These are phyloP conservation scores for Trichoderma gracile DNA, from an alignment of 2,329 filamentous ascomycete genomes.

Conservation along the genomic window DNA sequence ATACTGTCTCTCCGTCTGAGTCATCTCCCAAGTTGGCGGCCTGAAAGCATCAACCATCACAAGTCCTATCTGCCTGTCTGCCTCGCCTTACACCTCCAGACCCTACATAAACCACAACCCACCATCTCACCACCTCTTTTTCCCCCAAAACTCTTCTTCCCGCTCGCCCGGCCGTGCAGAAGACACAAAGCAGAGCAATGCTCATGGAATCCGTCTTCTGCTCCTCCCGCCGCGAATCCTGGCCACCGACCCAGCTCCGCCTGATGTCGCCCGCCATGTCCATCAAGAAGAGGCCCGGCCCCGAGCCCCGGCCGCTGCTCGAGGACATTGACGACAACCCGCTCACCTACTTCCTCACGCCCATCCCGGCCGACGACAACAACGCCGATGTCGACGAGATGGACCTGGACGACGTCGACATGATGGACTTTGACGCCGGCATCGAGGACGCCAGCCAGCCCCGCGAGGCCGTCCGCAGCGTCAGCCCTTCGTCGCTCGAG, in stretches of 20 bases:
- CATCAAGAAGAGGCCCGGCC: constrained; percentile 33
- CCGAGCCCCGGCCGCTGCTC: constrained; percentile 46
- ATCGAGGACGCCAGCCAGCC: constrained; percentile 54
- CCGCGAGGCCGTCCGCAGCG: constrained; percentile 51
- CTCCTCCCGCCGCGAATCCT: constrained; percentile 48
- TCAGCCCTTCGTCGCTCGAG: constrained; percentile 58
- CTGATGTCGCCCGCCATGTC: constrained; percentile 45
- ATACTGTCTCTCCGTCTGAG: constrained; percentile 4
- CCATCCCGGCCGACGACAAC: constrained; percentile 48
- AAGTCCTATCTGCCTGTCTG: constrained; percentile 14
- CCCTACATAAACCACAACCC: constrained; percentile 11
- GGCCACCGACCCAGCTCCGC: constrained; percentile 54
- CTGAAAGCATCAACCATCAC: constrained; percentile 9
- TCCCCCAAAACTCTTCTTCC: background rate
- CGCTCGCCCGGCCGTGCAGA: too few relatives aligned
- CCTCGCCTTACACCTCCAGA: background rate
- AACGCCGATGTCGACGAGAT: constrained; percentile 46
- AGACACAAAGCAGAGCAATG: constrained; percentile 34
- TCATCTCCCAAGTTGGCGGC: constrained; percentile 8
- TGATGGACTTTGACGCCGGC: constrained; percentile 58
- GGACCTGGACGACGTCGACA: constrained; percentile 45
- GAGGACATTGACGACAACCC: constrained; percentile 56
- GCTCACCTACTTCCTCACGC: constrained; percentile 58
- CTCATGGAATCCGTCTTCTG: constrained; percentile 38
- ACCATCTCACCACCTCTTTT: background rate